Base-by-base conservation (phyloP, 2,329 filamentous ascomycete species). In the Ambrosiella beaveri region DNA sequence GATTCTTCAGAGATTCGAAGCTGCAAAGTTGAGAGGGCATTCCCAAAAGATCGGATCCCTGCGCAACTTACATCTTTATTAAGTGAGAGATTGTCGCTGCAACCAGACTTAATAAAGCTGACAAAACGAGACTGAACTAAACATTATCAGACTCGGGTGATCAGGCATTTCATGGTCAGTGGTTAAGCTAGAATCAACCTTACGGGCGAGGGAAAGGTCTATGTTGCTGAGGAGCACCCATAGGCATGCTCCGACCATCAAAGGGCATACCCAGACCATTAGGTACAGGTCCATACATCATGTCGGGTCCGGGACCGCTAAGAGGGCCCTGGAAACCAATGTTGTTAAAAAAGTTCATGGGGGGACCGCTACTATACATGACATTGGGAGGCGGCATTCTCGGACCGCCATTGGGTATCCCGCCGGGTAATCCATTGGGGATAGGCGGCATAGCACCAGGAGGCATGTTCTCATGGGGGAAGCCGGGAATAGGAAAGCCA, bases 401-500 rank as follows among this genome's bases (percentile, higher is more conserved):
- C 11, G 19, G 52, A 1, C 39, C 39, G 11, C 17, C 39, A 35
- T 36, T 36, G 37, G 39, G 38, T n/a, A 54, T 54, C 4, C 74
- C 75, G 19, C 69, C 72, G 62, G 74, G 80, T 64, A 81, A 80
- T 9, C 77, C 78, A 1, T 79, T 80, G 3, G 80, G 80, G 36
- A 78, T 79, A 76, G 1, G 76, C 76, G n/a, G n/a, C 52, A 54
- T 54, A 5, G 74, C 75, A 19, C 70, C 72, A 62, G 74, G 80
- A 4, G 80, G 80, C 35, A 78, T 78, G 37, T 38, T 38, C 45
- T 56, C 57, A 4, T 27, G 27, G 27, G 27, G 27, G 27, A 27
- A 27, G n/a, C 55, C 54, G 37, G 57, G 53, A 8, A 50, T 57
- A 7, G 57, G 54, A 40, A 61, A 58, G 70, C 27, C 69, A 71